Evolutionary conservation across 345 rosid species (phyloP).

Genomic region (Linum lewisii): DNA sequence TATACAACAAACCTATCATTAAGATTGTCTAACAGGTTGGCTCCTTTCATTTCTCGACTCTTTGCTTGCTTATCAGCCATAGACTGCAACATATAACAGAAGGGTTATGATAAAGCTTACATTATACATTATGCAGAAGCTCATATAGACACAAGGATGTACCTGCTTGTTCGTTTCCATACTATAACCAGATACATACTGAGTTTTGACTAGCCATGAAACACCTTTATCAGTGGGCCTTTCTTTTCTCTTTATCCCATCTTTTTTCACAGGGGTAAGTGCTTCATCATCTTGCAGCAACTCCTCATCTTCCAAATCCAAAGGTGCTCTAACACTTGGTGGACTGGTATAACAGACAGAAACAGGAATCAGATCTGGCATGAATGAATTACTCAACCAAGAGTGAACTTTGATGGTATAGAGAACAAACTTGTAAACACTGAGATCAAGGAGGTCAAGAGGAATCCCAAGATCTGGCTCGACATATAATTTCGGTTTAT

Average conservation of each 20-base stretch:
- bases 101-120: conserved; percentile 7
- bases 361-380: conserved; percentile 13
- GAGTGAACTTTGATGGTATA: conserved; percentile 6
- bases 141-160: background rate
- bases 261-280: conserved; percentile 67
- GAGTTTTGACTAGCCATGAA: conserved; percentile 95
- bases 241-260: conserved; percentile 80
- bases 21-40: conserved; percentile 58
- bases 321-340: conserved; percentile 43
- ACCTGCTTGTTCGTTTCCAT: conserved; percentile 84
- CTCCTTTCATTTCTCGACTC: conserved; percentile 81
- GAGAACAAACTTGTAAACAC: conserved; percentile 71
- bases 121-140: background rate
- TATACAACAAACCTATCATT: conserved; percentile 54
- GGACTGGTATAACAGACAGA: conserved; percentile 35
- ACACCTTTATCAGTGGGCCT: conserved; percentile 94
- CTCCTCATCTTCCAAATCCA: conserved; percentile 90
- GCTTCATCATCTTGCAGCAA: conserved; percentile 77
- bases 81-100: conserved; percentile 47
- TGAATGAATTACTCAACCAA: background rate
- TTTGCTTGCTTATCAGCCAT: conserved; percentile 89
- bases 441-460: conserved; percentile 91
- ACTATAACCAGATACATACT: conserved; percentile 83
- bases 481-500: conserved; percentile 82
- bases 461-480: conserved; percentile 99